phyloP scores from a whole-genome alignment of 192 early-diverging fungal species.

The Backusella psychrophila region DNA sequence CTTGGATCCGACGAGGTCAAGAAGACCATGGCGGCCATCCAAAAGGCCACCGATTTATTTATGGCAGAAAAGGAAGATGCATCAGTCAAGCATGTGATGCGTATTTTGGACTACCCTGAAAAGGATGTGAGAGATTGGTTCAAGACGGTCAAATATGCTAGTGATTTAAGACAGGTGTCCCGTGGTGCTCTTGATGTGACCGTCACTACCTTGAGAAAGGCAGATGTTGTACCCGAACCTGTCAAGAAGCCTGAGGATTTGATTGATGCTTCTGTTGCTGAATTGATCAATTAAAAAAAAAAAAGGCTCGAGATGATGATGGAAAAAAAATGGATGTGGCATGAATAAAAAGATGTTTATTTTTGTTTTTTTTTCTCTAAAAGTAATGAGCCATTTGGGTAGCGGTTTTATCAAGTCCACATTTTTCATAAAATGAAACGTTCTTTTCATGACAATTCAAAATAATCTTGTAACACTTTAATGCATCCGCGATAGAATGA shows the following conservation, averaged over 20 bases:
- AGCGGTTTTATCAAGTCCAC: slow-evolving; percentile 76
- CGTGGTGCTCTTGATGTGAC: slow-evolving; percentile 45
- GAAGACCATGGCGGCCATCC: slow-evolving; percentile 41
- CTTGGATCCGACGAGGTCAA: slow-evolving; percentile 31
- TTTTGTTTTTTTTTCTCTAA: not conserved
- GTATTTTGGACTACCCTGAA: slow-evolving; percentile 49
- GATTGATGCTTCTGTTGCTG: not conserved
- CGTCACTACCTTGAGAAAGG: slow-evolving; percentile 49
- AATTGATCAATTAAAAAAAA: not conserved
- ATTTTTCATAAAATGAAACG: slow-evolving; percentile 91
- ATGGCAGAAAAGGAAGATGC: slow-evolving; percentile 41
- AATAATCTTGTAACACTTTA: slow-evolving; percentile 92
- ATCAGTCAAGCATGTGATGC: slow-evolving; percentile 47
- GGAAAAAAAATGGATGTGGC: not conserved
- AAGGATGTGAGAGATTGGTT: slow-evolving; percentile 69
- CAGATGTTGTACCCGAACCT: slow-evolving; percentile 52
- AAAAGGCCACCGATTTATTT: slow-evolving; percentile 41
- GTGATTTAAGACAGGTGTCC: slow-evolving; percentile 40
- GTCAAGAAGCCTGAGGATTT: slow-evolving; percentile 19
- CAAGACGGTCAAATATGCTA: slow-evolving; percentile 54
- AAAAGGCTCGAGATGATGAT: not conserved
- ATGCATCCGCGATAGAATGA: slow-evolving; percentile 63
- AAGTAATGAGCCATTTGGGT: slow-evolving; percentile 69
- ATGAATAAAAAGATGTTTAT: not conserved
- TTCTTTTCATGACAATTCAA: slow-evolving; percentile 73